These are phyloP conservation scores for Kwoniella dendrophila DNA, from an alignment of 768 basidiomycete genomes.

Conservation along the genomic window DNA sequence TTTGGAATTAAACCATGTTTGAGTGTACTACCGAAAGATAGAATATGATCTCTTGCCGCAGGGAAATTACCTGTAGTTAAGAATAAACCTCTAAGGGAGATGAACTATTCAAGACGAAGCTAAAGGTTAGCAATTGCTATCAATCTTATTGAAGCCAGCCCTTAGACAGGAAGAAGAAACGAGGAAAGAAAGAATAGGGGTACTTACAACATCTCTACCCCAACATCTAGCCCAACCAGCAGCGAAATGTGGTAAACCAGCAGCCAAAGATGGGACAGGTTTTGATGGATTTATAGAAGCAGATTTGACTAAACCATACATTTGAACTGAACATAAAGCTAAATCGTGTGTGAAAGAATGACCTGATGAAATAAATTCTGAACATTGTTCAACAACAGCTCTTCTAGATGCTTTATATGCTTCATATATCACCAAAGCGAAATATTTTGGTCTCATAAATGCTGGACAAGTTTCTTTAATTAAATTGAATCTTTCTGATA, in stretches of 20 bases:
- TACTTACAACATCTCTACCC: slow-evolving; percentile 69
- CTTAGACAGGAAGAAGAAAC: neutral
- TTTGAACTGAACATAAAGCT: slow-evolving; percentile 69
- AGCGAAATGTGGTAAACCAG: slow-evolving; percentile 92
- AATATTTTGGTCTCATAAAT: slow-evolving; percentile 94
- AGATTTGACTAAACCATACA: slow-evolving; percentile 86
- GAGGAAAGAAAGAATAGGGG: slow-evolving; percentile 54
- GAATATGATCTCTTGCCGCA: slow-evolving; percentile 82
- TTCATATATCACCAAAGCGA: slow-evolving; percentile 83
- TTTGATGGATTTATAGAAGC: slow-evolving; percentile 74
- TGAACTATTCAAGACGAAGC: slow-evolving; percentile 61
- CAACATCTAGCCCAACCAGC: slow-evolving; percentile 94
- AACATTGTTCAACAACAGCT: slow-evolving; percentile 80
- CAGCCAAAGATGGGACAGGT: slow-evolving; percentile 79
- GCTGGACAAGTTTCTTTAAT: slow-evolving; percentile 74
- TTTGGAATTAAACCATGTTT: slow-evolving; percentile 98
- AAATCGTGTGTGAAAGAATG: slow-evolving; percentile 88
- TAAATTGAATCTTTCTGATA: slow-evolving; percentile 81
- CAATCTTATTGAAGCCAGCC: neutral
- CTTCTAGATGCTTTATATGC: slow-evolving; percentile 90
- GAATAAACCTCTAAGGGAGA: slow-evolving; percentile 89
- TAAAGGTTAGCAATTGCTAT: neutral
- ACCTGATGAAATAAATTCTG: slow-evolving; percentile 81
- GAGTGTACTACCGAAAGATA: slow-evolving; percentile 87
- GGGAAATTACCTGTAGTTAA: slow-evolving; percentile 74